Base-by-base conservation (phyloP, 768 basidiomycete genomes). In the Leccinum uliginosum region DNA sequence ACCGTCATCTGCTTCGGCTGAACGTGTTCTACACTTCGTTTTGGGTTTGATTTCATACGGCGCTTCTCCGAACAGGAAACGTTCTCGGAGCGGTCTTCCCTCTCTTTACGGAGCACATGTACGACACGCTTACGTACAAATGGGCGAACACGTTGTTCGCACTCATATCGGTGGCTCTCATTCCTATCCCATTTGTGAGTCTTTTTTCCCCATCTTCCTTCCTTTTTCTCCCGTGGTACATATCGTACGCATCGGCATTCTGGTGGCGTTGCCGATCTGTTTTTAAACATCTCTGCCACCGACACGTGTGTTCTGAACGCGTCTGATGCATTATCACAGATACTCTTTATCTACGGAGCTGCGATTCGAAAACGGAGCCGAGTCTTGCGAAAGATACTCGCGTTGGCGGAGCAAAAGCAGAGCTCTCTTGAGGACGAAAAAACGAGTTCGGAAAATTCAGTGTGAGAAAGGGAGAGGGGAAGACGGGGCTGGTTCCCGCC, bases 91-190 rank as follows among this genome's bases (percentile, higher is more conserved):
- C 75, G 12, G 75, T 73, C 11, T 88, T 89, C 69, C 82, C 86
- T 0, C 75, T 89, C 9, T 87, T 87, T 69, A 82, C 83, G 8
- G 68, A 75, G 17, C 79, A 76, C 50, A 84, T 87, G 83, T 86
- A 82, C 67, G 65, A 68, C 3, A 71, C 67, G 1, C 74, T 89
- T 30, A 79, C 75, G 15, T 83, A 82, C 56, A 78, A 76, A 58
- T 87, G 86, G 81, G 83, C 83, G 1, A 81, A 79, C 58, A 83
- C 80, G 11, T 71, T 85, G 1, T 82, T 84, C 61, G 82, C 76
- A 0, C 75, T 76, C 27, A 69, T 87, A 30, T 82, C 81, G 5
- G 65, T 73, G 19, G 45, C 80, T 3, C 76, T 88, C 73, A 74
- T 83, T n/a, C 79, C 82, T 0, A 83, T 89, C 53, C 84, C 83